These are phyloP conservation scores for Beauveria pseudobassiana DNA, from an alignment of 2,329 filamentous ascomycete genomes.

Conservation along the genomic window DNA sequence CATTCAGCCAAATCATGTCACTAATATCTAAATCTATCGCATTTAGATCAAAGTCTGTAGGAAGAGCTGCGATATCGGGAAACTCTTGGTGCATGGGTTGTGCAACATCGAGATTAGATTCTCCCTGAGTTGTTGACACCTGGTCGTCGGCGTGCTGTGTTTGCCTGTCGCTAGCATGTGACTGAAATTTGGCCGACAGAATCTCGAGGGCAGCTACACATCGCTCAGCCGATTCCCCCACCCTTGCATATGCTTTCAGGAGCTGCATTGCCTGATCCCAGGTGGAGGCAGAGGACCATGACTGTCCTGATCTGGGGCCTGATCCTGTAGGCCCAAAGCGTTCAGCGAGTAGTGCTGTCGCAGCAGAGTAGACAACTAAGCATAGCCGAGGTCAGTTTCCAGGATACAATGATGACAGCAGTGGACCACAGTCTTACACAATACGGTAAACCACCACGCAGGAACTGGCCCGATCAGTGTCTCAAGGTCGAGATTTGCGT, in stretches of 20 bases:
- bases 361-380: slow-evolving; percentile 7
- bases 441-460: slow-evolving; percentile 7
- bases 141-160: background rate
- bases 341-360: slow-evolving; percentile 3
- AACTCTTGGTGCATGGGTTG: background rate
- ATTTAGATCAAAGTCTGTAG: background rate
- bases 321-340: background rate
- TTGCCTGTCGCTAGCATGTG: background rate
- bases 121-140: background rate
- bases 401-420: background rate
- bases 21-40: background rate
- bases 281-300: background rate
- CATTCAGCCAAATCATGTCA: background rate
- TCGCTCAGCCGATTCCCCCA: slow-evolving; percentile 10
- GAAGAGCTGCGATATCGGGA: background rate
- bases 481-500: background rate
- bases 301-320: background rate
- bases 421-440: slow-evolving; percentile 4
- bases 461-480: slow-evolving; percentile 6
- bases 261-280: slow-evolving; percentile 7
- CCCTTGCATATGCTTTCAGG: slow-evolving; percentile 4
- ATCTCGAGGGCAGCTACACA: slow-evolving; percentile 7
- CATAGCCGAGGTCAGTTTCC: background rate
- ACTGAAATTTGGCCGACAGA: slow-evolving; percentile 2
- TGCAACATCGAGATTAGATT: background rate